These are phyloP conservation scores for Chytriomyces sp. DNA, from an alignment of 192 early-diverging fungal species.

Conservation along the genomic window DNA sequence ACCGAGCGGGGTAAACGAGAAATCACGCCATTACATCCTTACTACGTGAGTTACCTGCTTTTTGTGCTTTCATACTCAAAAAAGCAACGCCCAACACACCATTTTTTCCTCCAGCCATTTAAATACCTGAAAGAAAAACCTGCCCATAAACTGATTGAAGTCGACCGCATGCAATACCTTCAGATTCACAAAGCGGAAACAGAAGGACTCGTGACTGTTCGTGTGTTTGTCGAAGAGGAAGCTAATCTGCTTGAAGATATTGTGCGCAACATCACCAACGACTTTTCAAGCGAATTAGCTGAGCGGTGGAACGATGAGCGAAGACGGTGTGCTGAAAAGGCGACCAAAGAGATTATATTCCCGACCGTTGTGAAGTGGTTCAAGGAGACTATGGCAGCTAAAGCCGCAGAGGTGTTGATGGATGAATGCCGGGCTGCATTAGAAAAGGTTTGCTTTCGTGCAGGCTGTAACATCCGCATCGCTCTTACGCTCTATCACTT, in stretches of 20 bases:
- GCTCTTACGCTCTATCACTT: background rate
- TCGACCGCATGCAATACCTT: constrained; percentile 74
- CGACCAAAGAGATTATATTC: constrained; percentile 70
- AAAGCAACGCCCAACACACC: background rate
- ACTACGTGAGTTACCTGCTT: constrained; percentile 51
- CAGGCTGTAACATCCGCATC: background rate
- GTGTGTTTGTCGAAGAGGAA: constrained; percentile 62
- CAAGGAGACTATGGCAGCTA: constrained; percentile 72
- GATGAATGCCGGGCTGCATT: constrained; percentile 66
- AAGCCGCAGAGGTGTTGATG: constrained; percentile 74
- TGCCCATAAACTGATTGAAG: constrained; percentile 59
- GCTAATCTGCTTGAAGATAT: constrained; percentile 56
- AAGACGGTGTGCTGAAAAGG: constrained; percentile 62
- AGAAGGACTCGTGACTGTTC: constrained; percentile 70
- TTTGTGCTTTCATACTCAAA: background rate
- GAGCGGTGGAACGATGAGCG: constrained; percentile 81
- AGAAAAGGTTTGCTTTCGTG: constrained; percentile 50
- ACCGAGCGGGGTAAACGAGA: constrained; percentile 79
- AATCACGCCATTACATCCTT: constrained; percentile 80
- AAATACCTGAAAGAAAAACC: constrained; percentile 85
- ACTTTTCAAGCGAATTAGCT: constrained; percentile 63
- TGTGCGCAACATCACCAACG: constrained; percentile 60
- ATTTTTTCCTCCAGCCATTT: constrained; percentile 61
- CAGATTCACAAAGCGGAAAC: constrained; percentile 74
- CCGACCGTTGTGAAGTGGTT: constrained; percentile 76